These are phyloP conservation scores for Spatholobus suberectus DNA, from an alignment of 306 rosid species.

Conservation along the genomic window DNA sequence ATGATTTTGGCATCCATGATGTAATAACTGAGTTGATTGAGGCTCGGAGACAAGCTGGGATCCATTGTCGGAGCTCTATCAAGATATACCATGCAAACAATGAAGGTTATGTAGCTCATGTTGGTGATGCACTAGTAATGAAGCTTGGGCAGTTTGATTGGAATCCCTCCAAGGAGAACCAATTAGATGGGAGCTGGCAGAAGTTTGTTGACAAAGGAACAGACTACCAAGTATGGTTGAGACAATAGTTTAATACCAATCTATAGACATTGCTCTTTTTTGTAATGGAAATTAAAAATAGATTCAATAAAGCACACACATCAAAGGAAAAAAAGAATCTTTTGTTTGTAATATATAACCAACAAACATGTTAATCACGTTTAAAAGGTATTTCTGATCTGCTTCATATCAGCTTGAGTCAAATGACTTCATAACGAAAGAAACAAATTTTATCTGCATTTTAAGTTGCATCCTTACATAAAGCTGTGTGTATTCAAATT, in stretches of 20 bases:
- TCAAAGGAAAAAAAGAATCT: background rate
- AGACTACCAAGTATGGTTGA: slow-evolving; percentile 74
- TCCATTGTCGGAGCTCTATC: slow-evolving; percentile 73
- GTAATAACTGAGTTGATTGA: slow-evolving; percentile 65
- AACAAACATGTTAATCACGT: background rate
- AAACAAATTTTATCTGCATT: background rate
- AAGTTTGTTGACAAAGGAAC: slow-evolving; percentile 76
- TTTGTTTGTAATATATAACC: background rate
- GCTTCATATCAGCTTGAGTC: background rate
- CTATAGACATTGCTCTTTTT: background rate
- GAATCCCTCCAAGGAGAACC: slow-evolving; percentile 79
- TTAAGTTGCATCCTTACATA: background rate
- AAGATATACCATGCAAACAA: slow-evolving; percentile 76
- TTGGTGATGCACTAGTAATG: slow-evolving; percentile 69
- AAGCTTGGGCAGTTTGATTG: slow-evolving; percentile 82
- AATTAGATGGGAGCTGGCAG: slow-evolving; percentile 81
- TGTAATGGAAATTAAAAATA: slow-evolving; percentile 2
- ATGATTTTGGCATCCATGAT: slow-evolving; percentile 73
- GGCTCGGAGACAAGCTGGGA: slow-evolving; percentile 70
- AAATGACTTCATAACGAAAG: background rate
- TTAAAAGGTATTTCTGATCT: background rate
- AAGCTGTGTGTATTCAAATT: background rate
- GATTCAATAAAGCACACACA: slow-evolving; percentile 1
- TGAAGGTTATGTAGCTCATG: slow-evolving; percentile 80
- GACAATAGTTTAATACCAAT: slow-evolving; percentile 50